A percentile compares a stretch with the other conserved stretches of the same genome.
phyloP scores from a whole-genome alignment of 495 filamentous ascomycete genomes.

The Lichenothelia convexa region DNA sequence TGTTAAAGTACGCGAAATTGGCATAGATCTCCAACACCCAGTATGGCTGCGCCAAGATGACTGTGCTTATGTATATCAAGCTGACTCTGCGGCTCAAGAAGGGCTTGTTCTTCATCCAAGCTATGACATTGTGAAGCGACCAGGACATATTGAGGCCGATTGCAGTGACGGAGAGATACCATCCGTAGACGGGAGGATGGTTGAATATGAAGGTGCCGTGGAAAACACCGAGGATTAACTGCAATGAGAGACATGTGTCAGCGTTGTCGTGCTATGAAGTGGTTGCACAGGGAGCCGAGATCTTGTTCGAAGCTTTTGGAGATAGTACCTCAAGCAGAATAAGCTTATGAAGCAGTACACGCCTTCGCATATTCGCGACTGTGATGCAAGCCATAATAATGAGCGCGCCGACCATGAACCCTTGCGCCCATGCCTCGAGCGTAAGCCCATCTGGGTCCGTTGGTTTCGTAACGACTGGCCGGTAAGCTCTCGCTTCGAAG shows the following conservation, averaged over 20 bases:
- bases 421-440: constrained; percentile 24
- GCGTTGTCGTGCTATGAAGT: too few species aligned
- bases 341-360: constrained; percentile 21
- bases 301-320: too few species aligned
- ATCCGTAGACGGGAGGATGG: constrained; percentile 14
- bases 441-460: constrained; percentile 12
- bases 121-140: constrained; percentile 23
- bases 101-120: constrained; percentile 24
- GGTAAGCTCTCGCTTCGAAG: too few species aligned
- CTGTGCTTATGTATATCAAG: constrained; percentile 18
- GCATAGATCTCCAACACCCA: constrained; percentile 24
- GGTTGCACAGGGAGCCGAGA: too few species aligned
- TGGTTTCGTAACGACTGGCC: constrained; percentile 13
- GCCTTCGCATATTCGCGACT: constrained; percentile 20
- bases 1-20: constrained; percentile 22
- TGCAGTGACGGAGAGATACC: constrained; percentile 21
- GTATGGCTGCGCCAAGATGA: constrained; percentile 19
- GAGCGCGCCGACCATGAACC: constrained; percentile 21
- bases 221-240: constrained; percentile 20
- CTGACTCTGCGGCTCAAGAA: constrained; percentile 14
- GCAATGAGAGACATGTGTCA: too few species aligned
- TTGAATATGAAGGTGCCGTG: constrained; percentile 23
- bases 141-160: constrained; percentile 20
- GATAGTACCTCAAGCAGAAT: constrained; percentile 21
- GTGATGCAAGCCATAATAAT: constrained; percentile 22